These are phyloP conservation scores for Hemileccinum impolitum DNA, from an alignment of 768 basidiomycete species.

Conservation along the genomic window DNA sequence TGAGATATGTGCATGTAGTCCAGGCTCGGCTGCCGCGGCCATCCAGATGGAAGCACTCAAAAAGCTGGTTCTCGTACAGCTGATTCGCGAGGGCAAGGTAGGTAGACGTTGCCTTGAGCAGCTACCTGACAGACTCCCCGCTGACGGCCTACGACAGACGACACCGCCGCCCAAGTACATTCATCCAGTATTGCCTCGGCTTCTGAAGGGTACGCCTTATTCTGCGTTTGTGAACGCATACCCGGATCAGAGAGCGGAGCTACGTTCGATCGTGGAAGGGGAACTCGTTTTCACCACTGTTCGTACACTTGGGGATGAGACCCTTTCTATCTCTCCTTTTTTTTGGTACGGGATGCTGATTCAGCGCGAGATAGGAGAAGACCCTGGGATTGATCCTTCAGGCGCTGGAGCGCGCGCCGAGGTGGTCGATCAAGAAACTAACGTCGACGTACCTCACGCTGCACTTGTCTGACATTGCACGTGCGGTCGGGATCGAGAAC, in stretches of 20 bases:
- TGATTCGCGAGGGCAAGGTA: slow-evolving; percentile 79
- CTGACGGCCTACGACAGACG: slow-evolving; percentile 17
- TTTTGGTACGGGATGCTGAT: slow-evolving; percentile 5
- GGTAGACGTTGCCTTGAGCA: slow-evolving; percentile 34
- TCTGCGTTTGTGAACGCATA: slow-evolving; percentile 60
- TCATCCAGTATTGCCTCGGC: slow-evolving; percentile 49
- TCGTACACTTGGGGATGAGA: slow-evolving; percentile 12
- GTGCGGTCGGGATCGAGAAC: slow-evolving; percentile 38
- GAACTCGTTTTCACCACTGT: slow-evolving; percentile 55
- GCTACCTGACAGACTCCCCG: neutral
- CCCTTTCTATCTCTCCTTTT: too few relatives aligned
- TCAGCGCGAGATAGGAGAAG: slow-evolving; percentile 48
- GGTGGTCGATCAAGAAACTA: slow-evolving; percentile 77
- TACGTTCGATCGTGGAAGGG: slow-evolving; percentile 51
- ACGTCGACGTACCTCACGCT: slow-evolving; percentile 82
- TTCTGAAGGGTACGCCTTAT: slow-evolving; percentile 70
- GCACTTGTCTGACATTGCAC: slow-evolving; percentile 67
- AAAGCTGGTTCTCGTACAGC: slow-evolving; percentile 74
- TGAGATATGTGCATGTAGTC: slow-evolving; percentile 72
- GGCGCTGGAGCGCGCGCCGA: slow-evolving; percentile 64
- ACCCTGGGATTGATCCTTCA: slow-evolving; percentile 69
- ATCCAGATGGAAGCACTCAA: slow-evolving; percentile 86
- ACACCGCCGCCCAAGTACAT: slow-evolving; percentile 72
- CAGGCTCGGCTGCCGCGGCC: slow-evolving; percentile 54
- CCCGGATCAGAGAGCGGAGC: slow-evolving; percentile 47